Evolutionary conservation across 2,329 filamentous ascomycete species (phyloP).

Genomic region (Sclerotinia sclerotiorum): DNA sequence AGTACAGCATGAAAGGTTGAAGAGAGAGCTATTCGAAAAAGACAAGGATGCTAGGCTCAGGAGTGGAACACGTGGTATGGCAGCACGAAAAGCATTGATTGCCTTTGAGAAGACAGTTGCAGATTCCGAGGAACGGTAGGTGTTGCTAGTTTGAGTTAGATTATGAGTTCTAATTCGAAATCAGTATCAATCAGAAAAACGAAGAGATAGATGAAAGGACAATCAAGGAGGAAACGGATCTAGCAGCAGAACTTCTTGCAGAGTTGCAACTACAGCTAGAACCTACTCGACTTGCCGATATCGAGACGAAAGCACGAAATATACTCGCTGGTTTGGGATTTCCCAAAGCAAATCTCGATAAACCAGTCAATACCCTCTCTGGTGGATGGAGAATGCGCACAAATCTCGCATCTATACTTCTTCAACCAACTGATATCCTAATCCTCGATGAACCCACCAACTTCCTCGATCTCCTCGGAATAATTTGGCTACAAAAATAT

Average conservation of each 20-base stretch:
- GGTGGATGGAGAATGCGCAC: conserved; percentile 76
- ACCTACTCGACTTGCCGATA: conserved; percentile 59
- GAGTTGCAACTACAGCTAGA: conserved; percentile 69
- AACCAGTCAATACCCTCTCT: conserved; percentile 64
- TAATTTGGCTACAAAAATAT: conserved; percentile 80
- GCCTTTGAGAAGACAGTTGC: conserved; percentile 66
- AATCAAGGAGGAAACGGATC: conserved; percentile 65
- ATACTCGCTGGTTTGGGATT: conserved; percentile 62
- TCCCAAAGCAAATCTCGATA: conserved; percentile 58
- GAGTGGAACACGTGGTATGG: conserved; percentile 72
- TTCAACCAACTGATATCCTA: conserved; percentile 72
- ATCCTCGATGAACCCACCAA: conserved; percentile 88
- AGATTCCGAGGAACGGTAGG: conserved; percentile 46
- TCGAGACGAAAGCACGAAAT: conserved; percentile 64
- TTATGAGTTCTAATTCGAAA: background rate
- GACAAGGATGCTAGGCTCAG: conserved; percentile 72
- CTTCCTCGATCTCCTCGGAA: conserved; percentile 77
- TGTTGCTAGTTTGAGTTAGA: background rate
- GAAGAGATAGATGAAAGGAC: conserved; percentile 56
- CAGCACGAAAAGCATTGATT: conserved; percentile 72
- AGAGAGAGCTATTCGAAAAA: conserved; percentile 63
- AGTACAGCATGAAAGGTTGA: conserved; percentile 61
- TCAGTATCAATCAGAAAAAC: conserved; percentile 50
- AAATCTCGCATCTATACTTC: conserved; percentile 62
- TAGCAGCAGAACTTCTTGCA: conserved; percentile 67